phyloP scores from a whole-genome alignment of 2,329 filamentous ascomycete genomes.

The Thermothelomyces thermophilus region DNA sequence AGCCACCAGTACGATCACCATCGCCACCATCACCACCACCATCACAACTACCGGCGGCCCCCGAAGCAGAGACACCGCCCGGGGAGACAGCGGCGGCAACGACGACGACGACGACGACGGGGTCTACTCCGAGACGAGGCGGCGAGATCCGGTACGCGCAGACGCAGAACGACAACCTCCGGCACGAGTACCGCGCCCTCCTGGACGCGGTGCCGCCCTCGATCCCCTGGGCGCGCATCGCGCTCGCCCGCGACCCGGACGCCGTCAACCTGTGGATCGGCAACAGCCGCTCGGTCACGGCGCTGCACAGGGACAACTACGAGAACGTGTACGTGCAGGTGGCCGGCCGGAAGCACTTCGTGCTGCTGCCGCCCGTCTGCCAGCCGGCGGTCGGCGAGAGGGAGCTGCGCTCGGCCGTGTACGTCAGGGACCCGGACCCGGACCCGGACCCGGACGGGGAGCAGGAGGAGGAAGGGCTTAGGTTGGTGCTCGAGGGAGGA shows the following conservation, averaged over 20 bases:
- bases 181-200: conserved; percentile 61
- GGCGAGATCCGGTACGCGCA: conserved; percentile 14
- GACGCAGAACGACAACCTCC: conserved; percentile 73
- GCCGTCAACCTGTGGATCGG: conserved; percentile 82
- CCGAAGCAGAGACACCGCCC: too few relatives aligned
- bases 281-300: conserved; percentile 61
- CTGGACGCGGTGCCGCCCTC: conserved; percentile 55
- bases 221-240: conserved; percentile 67
- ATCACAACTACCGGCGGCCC: too few relatives aligned
- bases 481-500: conserved; percentile 32
- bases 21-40: not conserved
- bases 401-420: conserved; percentile 51
- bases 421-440: too few relatives aligned
- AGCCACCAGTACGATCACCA: not conserved
- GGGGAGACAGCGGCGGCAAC: too few relatives aligned
- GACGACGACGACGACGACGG: too few relatives aligned
- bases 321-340: conserved; percentile 81
- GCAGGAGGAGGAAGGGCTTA: conserved; percentile 10
- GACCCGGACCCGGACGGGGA: not conserved
- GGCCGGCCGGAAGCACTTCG: conserved; percentile 66
- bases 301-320: conserved; percentile 76
- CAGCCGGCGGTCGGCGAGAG: conserved; percentile 63
- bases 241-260: conserved; percentile 55
- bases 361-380: conserved; percentile 64
- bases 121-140: not conserved